Evolutionary conservation across 2,329 filamentous ascomycete genomes (phyloP), one percentile per base, ranked within the genome.

Genomic region (Stemphylium vesicarium): DNA sequence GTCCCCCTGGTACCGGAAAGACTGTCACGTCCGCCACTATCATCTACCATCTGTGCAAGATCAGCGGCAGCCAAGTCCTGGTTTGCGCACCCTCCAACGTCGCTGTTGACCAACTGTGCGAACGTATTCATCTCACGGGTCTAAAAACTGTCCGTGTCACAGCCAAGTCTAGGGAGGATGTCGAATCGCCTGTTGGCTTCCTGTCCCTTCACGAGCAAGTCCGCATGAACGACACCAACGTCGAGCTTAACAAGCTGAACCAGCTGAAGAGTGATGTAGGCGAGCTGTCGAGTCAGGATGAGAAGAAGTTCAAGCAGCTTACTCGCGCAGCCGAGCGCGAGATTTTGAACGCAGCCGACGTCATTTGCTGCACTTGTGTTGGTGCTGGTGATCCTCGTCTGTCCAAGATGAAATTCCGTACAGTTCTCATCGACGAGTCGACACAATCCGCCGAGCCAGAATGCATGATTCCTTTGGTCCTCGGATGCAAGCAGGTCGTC

Each of bases 401-500:
- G 48, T 87, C 93, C 44, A 98, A 98, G 80, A 92, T 97, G 84
- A 97, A 97, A 78, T 99, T 99, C 81, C 88, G 95, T 60, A 99
- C 96, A 61, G 95, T 99, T 16, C 82, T 99, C 36, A 98, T 99
- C 64, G 95, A 99, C 71, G 95, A 99, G 78, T 98, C 94, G 38
- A 99, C 95, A 1, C 95, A 99, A 73, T 97, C 95, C 13, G 95
- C 95, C 2, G 95, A 99, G 75, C 95, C 95, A 0, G 95, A 99
- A 76, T 99, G 95, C 76, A 96, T 99, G 92, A 99, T 99, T 67
- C 95, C 95, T 15, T 82, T 99, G 36, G 94, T 99, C 29, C 84
- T 99, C 18, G 95, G 95, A 45, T 99, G 95, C 82, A 99, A 99
- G 80, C 95, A 99, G 76, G 92, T 97, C 44, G 95, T 99, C n/a